Evolutionary conservation across 352 stramenopile genomes (phyloP).

Genomic region (Plasmopara viticola): DNA sequence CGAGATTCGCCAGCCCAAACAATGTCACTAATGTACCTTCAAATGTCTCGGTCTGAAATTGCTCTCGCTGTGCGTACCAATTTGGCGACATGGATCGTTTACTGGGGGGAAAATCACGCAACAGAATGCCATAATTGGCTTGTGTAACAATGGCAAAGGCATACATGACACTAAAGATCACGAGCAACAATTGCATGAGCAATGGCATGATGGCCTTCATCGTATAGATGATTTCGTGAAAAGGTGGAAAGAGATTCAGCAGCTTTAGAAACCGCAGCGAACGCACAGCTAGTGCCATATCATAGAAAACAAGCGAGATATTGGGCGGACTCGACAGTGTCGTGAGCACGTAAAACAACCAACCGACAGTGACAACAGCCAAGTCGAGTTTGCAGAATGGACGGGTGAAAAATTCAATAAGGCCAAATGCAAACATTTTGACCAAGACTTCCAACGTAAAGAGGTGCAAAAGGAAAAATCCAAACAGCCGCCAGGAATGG

Average conservation of each 20-base stretch:
- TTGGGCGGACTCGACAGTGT: constrained; percentile 44
- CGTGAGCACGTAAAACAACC: constrained; percentile 76
- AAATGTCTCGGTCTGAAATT: constrained; percentile 79
- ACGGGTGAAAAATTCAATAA: constrained; percentile 61
- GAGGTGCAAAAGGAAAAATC: constrained; percentile 56
- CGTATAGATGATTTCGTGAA: constrained; percentile 80
- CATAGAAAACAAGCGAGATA: constrained; percentile 74
- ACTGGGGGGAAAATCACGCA: constrained; percentile 47
- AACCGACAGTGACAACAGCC: constrained; percentile 60
- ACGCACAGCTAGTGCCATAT: constrained; percentile 63
- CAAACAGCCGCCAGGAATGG: constrained; percentile 62
- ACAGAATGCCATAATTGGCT: constrained; percentile 57
- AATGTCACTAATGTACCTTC: constrained; percentile 70
- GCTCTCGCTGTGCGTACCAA: constrained; percentile 64
- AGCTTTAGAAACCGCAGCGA: constrained; percentile 78
- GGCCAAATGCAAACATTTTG: constrained; percentile 81
- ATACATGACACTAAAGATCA: constrained; percentile 85
- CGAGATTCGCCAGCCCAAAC: constrained; percentile 68
- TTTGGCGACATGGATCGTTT: constrained; percentile 42
- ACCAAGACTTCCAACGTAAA: constrained; percentile 70
- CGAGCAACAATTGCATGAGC: constrained; percentile 66
- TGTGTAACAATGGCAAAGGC: constrained; percentile 77
- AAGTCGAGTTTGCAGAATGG: constrained; percentile 79
- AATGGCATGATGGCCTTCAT: constrained; percentile 81
- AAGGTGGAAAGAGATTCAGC: constrained; percentile 76